These are phyloP conservation scores for Jamesozyma gamospora DNA, from an alignment of 805 yeast species.

Conservation along the genomic window DNA sequence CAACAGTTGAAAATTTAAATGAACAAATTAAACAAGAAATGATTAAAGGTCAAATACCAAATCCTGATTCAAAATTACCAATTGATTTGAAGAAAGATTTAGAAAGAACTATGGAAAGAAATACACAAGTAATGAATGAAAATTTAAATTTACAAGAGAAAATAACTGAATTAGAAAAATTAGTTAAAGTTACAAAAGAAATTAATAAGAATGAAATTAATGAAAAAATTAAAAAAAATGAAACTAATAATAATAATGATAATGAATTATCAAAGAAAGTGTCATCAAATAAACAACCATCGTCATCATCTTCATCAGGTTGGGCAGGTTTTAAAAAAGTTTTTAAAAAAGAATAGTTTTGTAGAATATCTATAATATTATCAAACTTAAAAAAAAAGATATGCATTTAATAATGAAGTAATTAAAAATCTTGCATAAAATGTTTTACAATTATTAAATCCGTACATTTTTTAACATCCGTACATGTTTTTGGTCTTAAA, in stretches of 20 bases:
- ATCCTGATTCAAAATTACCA: conserved; percentile 32
- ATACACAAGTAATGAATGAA: conserved; percentile 55
- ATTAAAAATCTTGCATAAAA: conserved; percentile 7
- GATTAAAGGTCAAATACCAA: conserved; percentile 20
- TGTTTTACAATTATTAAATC: too few species aligned
- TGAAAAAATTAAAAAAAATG: not conserved
- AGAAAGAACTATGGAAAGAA: conserved; percentile 49
- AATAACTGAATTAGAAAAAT: conserved; percentile 35
- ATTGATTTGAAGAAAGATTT: conserved; percentile 40
- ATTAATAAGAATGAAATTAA: conserved; percentile 11
- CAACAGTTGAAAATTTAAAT: conserved; percentile 40
- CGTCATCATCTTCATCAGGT: conserved; percentile 8
- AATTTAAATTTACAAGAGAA: conserved; percentile 49
- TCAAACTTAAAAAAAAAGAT: too few species aligned
- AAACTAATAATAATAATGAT: too few species aligned
- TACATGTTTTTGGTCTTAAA: too few species aligned
- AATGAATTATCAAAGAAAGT: too few species aligned
- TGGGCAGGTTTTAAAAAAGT: conserved; percentile 23
- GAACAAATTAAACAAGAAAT: conserved; percentile 30
- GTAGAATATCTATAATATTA: too few species aligned
- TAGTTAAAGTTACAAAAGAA: conserved; percentile 30
- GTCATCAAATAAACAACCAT: not conserved
- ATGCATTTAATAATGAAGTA: not conserved
- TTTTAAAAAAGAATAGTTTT: conserved; percentile 8
- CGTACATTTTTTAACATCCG: too few species aligned